phyloP scores from a whole-genome alignment of 2,329 filamentous ascomycete genomes.

The Davidsoniella virescens region DNA sequence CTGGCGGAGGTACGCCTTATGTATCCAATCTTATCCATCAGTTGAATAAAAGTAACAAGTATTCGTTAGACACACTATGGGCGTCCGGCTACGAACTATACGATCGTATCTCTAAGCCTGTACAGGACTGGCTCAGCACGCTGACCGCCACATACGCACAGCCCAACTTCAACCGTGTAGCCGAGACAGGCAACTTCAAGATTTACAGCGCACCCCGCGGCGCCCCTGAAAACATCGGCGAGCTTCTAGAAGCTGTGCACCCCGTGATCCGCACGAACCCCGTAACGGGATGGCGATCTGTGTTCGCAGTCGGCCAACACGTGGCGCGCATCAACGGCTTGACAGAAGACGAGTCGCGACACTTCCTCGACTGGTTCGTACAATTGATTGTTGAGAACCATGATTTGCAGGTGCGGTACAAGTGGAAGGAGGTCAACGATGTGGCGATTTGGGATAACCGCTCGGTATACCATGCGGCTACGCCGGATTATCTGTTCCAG shows the following conservation, averaged over 20 bases:
- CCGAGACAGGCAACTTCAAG: slow-evolving; percentile 27
- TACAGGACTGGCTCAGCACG: slow-evolving; percentile 40
- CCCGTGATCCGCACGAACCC: slow-evolving; percentile 41
- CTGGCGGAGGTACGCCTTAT: slow-evolving; percentile 29
- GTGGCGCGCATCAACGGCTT: slow-evolving; percentile 35
- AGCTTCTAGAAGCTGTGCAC: slow-evolving; percentile 31
- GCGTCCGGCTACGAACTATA: slow-evolving; percentile 52
- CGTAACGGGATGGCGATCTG: slow-evolving; percentile 39
- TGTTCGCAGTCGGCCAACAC: slow-evolving; percentile 36
- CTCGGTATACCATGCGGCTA: slow-evolving; percentile 38
- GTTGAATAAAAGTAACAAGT: not conserved
- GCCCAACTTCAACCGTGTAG: slow-evolving; percentile 33
- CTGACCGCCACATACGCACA: slow-evolving; percentile 39
- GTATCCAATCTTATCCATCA: not conserved
- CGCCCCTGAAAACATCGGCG: slow-evolving; percentile 33
- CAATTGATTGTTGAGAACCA: slow-evolving; percentile 37
- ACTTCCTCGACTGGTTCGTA: slow-evolving; percentile 36
- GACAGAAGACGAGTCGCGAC: slow-evolving; percentile 28
- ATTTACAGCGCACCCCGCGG: slow-evolving; percentile 31
- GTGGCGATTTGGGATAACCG: slow-evolving; percentile 42
- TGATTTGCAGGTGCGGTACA: slow-evolving; percentile 34
- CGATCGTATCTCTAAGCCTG: slow-evolving; percentile 41
- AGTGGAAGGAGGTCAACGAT: slow-evolving; percentile 26
- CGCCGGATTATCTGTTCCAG: slow-evolving; percentile 31
- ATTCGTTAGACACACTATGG: slow-evolving; percentile 40